Base-by-base conservation (phyloP, 805 yeast genomes). In the Kazachstania bromeliacearum region DNA sequence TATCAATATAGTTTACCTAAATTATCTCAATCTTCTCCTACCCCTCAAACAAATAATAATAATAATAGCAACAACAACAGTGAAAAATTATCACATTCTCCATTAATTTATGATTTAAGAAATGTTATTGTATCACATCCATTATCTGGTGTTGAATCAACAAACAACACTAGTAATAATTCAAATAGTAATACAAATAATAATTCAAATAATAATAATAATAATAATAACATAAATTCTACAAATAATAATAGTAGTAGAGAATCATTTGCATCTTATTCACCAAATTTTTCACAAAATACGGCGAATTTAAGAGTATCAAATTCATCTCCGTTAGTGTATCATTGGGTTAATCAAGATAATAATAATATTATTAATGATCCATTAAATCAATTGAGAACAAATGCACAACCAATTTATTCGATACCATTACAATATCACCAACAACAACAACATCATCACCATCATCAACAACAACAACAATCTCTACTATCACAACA, bases 291-390 rank as follows among this genome's bases (percentile, higher is more conserved):
- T 10, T 10, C n/a, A n/a, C n/a, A n/a, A n/a, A n/a, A n/a, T n/a
- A n/a, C n/a, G n/a, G n/a, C n/a, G n/a, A n/a, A n/a, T n/a, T n/a
- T n/a, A 12, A 28, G 30, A 28, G 16, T 28, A 28, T 36, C 39
- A 29, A 36, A 28, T 5, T 32, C 39, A n/a, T 32, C 39, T 9
- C 35, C 35, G 23, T 33, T 27, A n/a, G 18, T 32, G 25, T 33
- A 19, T 26, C 40, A 40, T 17, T 10, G n/a, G n/a, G n/a, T n/a
- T n/a, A n/a, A n/a, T n/a, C n/a, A n/a, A n/a, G n/a, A n/a, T n/a
- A n/a, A 16, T 28, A 19, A 28, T 28, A 24, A 14, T 17, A 29
- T 25, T 20, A 16, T 16, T 33, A 21, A 21, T 14, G 21, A 28
- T 3, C 21, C 21, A n/a, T 28, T 21, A 28, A 28, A 28, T 8